A percentile compares a stretch with the other conserved stretches of the same genome.
These are phyloP conservation scores for Bimuria novae-zelandiae DNA, from an alignment of 2,329 filamentous ascomycete species.

Conservation along the genomic window DNA sequence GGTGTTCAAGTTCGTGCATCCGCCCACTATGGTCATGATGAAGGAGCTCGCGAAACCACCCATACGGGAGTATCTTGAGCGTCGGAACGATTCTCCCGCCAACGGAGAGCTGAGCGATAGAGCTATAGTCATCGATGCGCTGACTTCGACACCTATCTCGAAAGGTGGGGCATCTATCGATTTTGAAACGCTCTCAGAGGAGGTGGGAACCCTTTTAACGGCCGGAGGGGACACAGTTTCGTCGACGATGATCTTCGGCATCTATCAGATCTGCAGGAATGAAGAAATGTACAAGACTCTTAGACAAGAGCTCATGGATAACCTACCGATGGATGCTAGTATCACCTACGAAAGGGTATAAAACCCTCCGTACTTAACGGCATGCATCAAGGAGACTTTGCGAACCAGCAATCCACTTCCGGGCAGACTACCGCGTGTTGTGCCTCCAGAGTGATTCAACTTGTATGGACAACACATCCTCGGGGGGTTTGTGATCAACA, in stretches of 20 bases:
- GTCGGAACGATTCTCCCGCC: neutral
- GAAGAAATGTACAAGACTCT: conserved; percentile 4
- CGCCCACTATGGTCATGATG: neutral
- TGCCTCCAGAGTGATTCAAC: conserved; percentile 11
- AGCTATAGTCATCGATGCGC: conserved; percentile 1
- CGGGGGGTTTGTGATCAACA: conserved; percentile 9
- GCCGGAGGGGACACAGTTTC: conserved; percentile 18
- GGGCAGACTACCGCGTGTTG: conserved; percentile 8
- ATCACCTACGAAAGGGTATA: conserved; percentile 12
- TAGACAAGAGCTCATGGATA: conserved; percentile 3
- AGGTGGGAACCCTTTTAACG: conserved; percentile 17
- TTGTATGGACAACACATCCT: conserved; percentile 7
- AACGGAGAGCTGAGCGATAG: neutral
- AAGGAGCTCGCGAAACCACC: neutral
- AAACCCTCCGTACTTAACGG: conserved; percentile 15
- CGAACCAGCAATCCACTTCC: conserved; percentile 12
- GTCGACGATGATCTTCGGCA: conserved; percentile 11
- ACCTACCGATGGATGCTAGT: conserved; percentile 4
- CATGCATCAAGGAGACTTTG: conserved; percentile 15
- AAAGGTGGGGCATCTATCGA: conserved; percentile 13
- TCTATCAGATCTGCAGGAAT: conserved; percentile 14
- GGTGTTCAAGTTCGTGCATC: neutral
- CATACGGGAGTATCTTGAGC: neutral
- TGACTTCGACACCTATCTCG: conserved; percentile 11
- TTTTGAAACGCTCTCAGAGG: conserved; percentile 10